phyloP scores from a whole-genome alignment of 83 land plant genomes.

The Picea mariana region DNA sequence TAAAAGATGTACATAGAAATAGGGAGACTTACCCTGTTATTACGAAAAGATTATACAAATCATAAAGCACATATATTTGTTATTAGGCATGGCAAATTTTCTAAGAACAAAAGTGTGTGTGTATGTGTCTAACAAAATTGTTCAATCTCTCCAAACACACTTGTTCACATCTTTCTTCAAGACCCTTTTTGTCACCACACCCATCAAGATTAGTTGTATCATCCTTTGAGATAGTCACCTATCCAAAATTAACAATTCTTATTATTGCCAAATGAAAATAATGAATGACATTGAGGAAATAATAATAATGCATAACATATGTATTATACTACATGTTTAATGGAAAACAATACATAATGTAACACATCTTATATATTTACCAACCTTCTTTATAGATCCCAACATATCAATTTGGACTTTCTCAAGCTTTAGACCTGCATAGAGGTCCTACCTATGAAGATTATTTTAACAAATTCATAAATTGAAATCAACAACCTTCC shows the following conservation, averaged over 20 bases:
- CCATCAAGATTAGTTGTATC: constrained; percentile 91
- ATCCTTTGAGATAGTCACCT: constrained; percentile 84
- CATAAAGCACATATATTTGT: neutral
- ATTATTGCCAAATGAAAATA: neutral
- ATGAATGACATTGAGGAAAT: neutral
- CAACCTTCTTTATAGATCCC: constrained; percentile 70
- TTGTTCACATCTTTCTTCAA: constrained; percentile 87
- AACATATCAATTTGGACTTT: constrained; percentile 52
- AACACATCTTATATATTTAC: neutral
- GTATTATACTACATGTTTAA: neutral
- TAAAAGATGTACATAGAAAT: no score
- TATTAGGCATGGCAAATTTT: neutral
- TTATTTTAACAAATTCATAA: neutral
- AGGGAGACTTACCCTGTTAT: no score
- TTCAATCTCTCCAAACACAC: constrained; percentile 21
- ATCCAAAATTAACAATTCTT: neutral
- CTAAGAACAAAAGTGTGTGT: neutral
- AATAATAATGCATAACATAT: neutral
- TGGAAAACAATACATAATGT: neutral
- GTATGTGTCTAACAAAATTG: neutral
- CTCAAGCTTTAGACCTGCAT: constrained; percentile 56
- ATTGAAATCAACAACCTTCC: neutral
- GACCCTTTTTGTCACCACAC: constrained; percentile 76
- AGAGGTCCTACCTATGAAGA: neutral
- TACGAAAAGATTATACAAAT: no score